These are phyloP conservation scores for Globisporangium heterothallicum DNA, from an alignment of 352 stramenopile genomes.

Conservation along the genomic window DNA sequence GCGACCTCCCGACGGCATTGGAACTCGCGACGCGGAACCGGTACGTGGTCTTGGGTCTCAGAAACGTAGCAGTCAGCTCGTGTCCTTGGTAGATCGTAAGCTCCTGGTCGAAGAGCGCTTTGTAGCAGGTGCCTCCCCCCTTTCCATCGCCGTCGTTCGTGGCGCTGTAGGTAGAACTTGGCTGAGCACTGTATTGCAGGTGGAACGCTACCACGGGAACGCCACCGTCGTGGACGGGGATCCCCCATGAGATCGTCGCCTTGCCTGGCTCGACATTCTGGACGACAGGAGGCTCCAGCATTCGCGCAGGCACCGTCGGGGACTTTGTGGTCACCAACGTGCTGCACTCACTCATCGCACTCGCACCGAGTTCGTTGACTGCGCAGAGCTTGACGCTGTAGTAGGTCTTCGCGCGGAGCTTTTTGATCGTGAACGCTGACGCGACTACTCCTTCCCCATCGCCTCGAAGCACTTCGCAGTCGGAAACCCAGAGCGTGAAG, in stretches of 20 bases:
- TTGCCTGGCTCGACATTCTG: slow-evolving; percentile 39
- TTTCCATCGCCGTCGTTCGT: slow-evolving; percentile 14
- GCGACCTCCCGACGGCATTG: slow-evolving; percentile 34
- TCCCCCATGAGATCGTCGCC: slow-evolving; percentile 31
- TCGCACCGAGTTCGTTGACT: slow-evolving; percentile 38
- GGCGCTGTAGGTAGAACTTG: neutral
- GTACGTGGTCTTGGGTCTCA: slow-evolving; percentile 52
- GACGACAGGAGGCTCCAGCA: slow-evolving; percentile 23
- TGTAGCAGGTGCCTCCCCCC: neutral
- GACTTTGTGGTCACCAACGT: slow-evolving; percentile 31
- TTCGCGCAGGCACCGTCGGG: slow-evolving; percentile 28
- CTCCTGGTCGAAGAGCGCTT: slow-evolving; percentile 26
- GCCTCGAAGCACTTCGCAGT: slow-evolving; percentile 19
- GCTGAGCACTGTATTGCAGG: slow-evolving; percentile 41
- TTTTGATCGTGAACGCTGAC: slow-evolving; percentile 16
- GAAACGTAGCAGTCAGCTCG: slow-evolving; percentile 34
- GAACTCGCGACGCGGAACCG: slow-evolving; percentile 43
- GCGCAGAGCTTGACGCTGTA: slow-evolving; percentile 45
- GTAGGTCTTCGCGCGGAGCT: slow-evolving; percentile 34
- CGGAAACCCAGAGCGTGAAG: slow-evolving; percentile 16
- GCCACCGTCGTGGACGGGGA: slow-evolving; percentile 48
- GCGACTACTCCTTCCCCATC: neutral
- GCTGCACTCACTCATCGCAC: slow-evolving; percentile 32
- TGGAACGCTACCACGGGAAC: slow-evolving; percentile 33
- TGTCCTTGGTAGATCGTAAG: slow-evolving; percentile 29